Evolutionary conservation across 2,329 filamentous ascomycete species (phyloP).

Genomic region (Aspergillus glaucus): DNA sequence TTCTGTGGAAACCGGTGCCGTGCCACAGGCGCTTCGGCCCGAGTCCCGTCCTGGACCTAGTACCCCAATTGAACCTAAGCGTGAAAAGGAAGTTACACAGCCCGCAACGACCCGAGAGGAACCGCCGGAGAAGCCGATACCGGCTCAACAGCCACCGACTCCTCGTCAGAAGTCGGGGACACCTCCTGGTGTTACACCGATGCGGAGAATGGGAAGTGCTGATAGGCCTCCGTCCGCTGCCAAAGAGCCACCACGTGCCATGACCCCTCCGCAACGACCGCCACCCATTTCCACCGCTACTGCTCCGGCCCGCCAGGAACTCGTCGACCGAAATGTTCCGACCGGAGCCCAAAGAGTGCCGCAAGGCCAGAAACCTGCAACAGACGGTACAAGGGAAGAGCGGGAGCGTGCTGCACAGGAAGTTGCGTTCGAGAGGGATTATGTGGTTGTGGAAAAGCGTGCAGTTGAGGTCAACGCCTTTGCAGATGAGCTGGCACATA

Average conservation of each 20-base stretch:
- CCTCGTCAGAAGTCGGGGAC: constrained; percentile 22
- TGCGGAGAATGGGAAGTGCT: constrained; percentile 29
- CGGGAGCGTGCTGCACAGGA: constrained; percentile 71
- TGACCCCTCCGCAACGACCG: constrained; percentile 27
- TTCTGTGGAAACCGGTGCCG: constrained; percentile 11
- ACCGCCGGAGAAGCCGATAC: not conserved
- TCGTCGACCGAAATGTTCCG: constrained; percentile 26
- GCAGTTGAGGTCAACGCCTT: constrained; percentile 96
- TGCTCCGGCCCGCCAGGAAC: constrained; percentile 36
- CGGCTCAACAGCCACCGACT: constrained; percentile 34
- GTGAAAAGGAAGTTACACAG: constrained; percentile 19
- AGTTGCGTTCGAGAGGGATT: constrained; percentile 84
- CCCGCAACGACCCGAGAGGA: constrained; percentile 17
- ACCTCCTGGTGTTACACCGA: constrained; percentile 20
- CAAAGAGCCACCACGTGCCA: constrained; percentile 21
- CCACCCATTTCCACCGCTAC: constrained; percentile 30
- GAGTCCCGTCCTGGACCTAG: constrained; percentile 13
- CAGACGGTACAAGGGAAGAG: constrained; percentile 31
- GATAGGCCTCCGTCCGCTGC: constrained; percentile 23
- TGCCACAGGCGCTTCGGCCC: constrained; percentile 8
- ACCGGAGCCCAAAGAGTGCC: constrained; percentile 50
- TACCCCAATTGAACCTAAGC: constrained; percentile 10
- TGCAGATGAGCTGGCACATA: constrained; percentile 87
- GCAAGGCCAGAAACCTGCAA: constrained; percentile 33
- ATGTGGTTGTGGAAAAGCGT: constrained; percentile 90